phyloP scores from a whole-genome alignment of 768 basidiomycete genomes.

The Trametes coccinea region DNA sequence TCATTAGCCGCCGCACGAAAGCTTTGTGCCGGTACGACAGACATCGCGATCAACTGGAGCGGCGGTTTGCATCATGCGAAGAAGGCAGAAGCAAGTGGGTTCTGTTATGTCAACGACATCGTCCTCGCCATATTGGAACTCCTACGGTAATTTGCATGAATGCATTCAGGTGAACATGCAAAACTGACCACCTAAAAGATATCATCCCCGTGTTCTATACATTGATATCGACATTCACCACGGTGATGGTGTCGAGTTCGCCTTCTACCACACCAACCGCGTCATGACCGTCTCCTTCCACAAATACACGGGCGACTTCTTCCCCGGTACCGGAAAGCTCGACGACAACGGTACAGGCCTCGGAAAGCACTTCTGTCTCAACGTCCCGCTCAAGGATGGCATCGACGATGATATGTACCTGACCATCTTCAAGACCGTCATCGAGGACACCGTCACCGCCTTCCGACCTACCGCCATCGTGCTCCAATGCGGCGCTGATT shows the following conservation, averaged over 20 bases:
- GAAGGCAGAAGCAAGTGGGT: constrained; percentile 95
- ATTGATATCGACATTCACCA: constrained; percentile 99
- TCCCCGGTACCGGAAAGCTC: constrained; percentile 94
- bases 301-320: constrained; percentile 98
- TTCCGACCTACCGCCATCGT: constrained; percentile 92
- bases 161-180: too few species aligned
- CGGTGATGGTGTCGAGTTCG: constrained; percentile 96
- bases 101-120: constrained; percentile 98
- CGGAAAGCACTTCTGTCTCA: constrained; percentile 94
- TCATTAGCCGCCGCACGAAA: constrained; percentile 91
- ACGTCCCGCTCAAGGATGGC: constrained; percentile 93
- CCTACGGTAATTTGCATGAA: constrained; percentile 40
- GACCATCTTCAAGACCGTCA: constrained; percentile 92
- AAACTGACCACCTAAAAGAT: too few species aligned
- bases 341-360: constrained; percentile 87
- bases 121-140: constrained; percentile 93
- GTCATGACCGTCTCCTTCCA: constrained; percentile 99
- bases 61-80: constrained; percentile 98
- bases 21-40: constrained; percentile 79
- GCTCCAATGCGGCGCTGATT: constrained; percentile 96
- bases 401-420: constrained; percentile 98
- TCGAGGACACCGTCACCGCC: constrained; percentile 88
- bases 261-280: constrained; percentile 97
- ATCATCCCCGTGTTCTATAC: constrained; percentile 92
- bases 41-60: constrained; percentile 99